These are phyloP conservation scores for Nothophoma quercina DNA, from an alignment of 2,329 filamentous ascomycete genomes.

Conservation along the genomic window DNA sequence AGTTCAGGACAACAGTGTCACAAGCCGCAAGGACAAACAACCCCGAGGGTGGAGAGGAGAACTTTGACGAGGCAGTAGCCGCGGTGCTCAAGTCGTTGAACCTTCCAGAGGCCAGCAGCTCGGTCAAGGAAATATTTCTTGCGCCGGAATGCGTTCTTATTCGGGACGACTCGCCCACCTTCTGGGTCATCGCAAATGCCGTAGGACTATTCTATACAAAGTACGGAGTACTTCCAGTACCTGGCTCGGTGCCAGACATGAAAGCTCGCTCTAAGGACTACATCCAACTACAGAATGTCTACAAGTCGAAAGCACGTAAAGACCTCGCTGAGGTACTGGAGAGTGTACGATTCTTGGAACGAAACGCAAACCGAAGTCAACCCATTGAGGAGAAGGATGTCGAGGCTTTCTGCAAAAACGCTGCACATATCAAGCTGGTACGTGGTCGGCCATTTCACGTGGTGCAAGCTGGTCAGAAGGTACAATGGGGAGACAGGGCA, in stretches of 20 bases:
- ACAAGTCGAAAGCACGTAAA: slow-evolving; percentile 83
- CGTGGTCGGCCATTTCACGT: slow-evolving; percentile 66
- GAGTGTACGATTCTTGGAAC: slow-evolving; percentile 66
- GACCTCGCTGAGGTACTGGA: slow-evolving; percentile 79
- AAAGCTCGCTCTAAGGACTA: slow-evolving; percentile 93
- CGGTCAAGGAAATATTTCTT: slow-evolving; percentile 79
- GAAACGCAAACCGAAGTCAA: slow-evolving; percentile 55
- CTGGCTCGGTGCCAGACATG: slow-evolving; percentile 94
- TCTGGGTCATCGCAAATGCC: slow-evolving; percentile 89
- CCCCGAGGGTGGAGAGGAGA: slow-evolving; percentile 90
- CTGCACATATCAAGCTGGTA: slow-evolving; percentile 89
- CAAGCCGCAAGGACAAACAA: slow-evolving; percentile 73
- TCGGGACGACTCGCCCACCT: slow-evolving; percentile 64
- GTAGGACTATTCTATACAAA: slow-evolving; percentile 78
- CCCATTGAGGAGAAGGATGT: slow-evolving; percentile 75
- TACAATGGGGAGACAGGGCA: slow-evolving; percentile 58
- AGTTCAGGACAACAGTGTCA: slow-evolving; percentile 76
- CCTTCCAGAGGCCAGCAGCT: slow-evolving; percentile 69
- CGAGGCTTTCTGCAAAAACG: slow-evolving; percentile 94
- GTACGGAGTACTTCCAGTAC: slow-evolving; percentile 78
- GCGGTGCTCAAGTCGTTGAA: slow-evolving; percentile 90
- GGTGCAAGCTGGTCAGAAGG: slow-evolving; percentile 52
- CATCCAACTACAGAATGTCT: slow-evolving; percentile 88
- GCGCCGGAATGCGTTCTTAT: slow-evolving; percentile 66
- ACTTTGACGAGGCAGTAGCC: slow-evolving; percentile 89